Evolutionary conservation across 192 early-diverging fungal species (phyloP), one percentile per base, ranked within the genome.

Genomic region (Coemansia sp.): DNA sequence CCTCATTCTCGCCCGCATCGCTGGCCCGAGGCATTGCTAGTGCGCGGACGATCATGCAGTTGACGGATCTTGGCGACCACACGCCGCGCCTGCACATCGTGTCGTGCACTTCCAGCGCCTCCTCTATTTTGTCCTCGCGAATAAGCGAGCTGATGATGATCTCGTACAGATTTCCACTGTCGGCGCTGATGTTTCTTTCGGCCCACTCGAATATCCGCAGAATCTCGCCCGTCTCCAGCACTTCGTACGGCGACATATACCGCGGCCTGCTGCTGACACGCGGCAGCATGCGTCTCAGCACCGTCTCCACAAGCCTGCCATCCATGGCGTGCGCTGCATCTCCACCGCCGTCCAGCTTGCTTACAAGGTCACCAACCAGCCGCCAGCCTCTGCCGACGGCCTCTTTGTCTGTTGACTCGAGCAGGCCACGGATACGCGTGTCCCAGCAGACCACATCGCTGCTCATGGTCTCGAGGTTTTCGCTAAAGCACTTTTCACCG

Each of bases 371-470:
- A 61, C 51, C 50, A 11, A 82, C 65, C 12, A 74, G 65, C 44
- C 40, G 69, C 79, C 79, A 82, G 11, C 74, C 79, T 0, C 41
- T 55, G 13, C 41, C 38, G 44, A 70, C 74, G 0, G 79, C 74
- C 3, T 49, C 57, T 3, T 10, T 0, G 25, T 61, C 48, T 20
- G 14, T 14, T 10, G 54, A 51, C 19, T 25, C 54, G 9, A 76
- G 63, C 40, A 68, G 22, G 14, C 74, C 79, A 20, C 79, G 79
- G 0, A 82, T 40, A 0, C 66, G 32, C 12, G 46, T 74, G 45
- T 82, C 79, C 74, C 79, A 82, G 68, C 71, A 70, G 10, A 70
- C 74, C 1, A 62, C 38, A 25, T 76, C 74, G n/a, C 6, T 14
- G n/a, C 46, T 32, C 67, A 73, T 70, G 1, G 0, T 43, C 25